Conservation (phyloP, 2,329 filamentous ascomycete species). For the Annulohypoxylon truncatum region DNA sequence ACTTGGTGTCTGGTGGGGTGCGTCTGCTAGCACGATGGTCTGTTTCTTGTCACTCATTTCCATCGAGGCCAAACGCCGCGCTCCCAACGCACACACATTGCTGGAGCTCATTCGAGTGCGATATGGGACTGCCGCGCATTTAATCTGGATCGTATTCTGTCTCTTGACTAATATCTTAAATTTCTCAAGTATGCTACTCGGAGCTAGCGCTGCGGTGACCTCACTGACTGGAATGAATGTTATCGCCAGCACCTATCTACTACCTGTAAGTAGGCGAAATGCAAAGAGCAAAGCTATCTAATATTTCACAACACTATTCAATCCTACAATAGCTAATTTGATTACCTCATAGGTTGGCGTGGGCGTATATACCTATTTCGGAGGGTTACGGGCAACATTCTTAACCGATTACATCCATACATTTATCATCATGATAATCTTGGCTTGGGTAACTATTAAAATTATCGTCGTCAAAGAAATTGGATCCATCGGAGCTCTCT, state of each 20-base stretch:
- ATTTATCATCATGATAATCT: constrained; percentile 63
- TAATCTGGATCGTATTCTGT: constrained; percentile 64
- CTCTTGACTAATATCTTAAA: constrained; percentile 66
- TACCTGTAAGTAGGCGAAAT: constrained; percentile 48
- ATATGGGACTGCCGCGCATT: constrained; percentile 60
- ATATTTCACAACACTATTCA: too few species aligned
- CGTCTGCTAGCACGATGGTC: constrained; percentile 63
- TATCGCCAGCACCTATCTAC: constrained; percentile 61
- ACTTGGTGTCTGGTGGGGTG: constrained; percentile 68
- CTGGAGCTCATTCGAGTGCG: constrained; percentile 65
- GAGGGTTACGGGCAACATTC: constrained; percentile 46
- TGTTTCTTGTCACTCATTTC: constrained; percentile 65
- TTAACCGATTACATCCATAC: constrained; percentile 67
- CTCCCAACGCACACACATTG: constrained; percentile 65
- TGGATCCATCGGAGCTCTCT: constrained; percentile 60
- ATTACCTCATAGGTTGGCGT: constrained; percentile 43
- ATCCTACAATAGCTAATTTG: background rate
- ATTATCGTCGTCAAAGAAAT: constrained; percentile 60
- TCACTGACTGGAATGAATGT: constrained; percentile 61
- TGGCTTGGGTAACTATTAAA: constrained; percentile 61
- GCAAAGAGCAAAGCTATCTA: too few species aligned
- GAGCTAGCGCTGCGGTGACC: constrained; percentile 56
- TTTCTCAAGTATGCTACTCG: constrained; percentile 64
- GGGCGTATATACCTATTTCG: constrained; percentile 47
- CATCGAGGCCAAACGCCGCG: constrained; percentile 63